These are phyloP conservation scores for Blastobotrys arbuscula DNA, from an alignment of 1,139 yeast species.

Conservation along the genomic window DNA sequence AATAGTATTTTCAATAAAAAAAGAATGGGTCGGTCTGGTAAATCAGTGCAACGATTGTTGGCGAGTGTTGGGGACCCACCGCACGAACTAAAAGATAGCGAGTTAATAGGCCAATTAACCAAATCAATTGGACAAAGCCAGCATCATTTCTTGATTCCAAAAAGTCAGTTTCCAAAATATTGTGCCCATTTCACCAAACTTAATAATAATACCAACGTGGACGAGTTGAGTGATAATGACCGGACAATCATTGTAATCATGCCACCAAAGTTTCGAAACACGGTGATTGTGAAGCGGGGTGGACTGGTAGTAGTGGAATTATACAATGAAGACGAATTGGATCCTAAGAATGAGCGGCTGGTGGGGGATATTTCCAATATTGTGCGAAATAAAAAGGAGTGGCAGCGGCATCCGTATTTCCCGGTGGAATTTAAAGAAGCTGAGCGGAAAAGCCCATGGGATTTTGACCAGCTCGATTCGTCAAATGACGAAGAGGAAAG, in stretches of 20 bases:
- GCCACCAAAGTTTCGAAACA: slow-evolving; percentile 36
- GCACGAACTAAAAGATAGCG: slow-evolving; percentile 25
- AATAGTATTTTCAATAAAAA: no score
- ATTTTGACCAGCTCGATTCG: slow-evolving; percentile 4
- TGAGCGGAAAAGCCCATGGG: slow-evolving; percentile 3
- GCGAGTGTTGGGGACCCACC: slow-evolving; percentile 32
- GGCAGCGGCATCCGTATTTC: slow-evolving; percentile 37
- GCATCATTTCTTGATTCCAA: slow-evolving; percentile 31
- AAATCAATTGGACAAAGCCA: slow-evolving; percentile 32
- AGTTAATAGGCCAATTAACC: slow-evolving; percentile 30
- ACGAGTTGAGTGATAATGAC: slow-evolving; percentile 10
- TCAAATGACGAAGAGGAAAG: slow-evolving; percentile 22
- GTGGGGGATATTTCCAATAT: slow-evolving; percentile 35
- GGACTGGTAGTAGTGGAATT: slow-evolving; percentile 34
- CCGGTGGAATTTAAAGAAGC: slow-evolving; percentile 30
- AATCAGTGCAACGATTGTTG: slow-evolving; percentile 24
- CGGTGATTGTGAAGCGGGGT: slow-evolving; percentile 36
- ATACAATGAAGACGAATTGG: slow-evolving; percentile 22
- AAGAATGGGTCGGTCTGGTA: slow-evolving; percentile 10
- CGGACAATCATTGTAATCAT: slow-evolving; percentile 29
- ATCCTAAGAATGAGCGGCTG: slow-evolving; percentile 21
- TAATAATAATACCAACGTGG: not conserved
- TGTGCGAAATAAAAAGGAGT: slow-evolving; percentile 32
- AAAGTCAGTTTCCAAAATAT: slow-evolving; percentile 20
- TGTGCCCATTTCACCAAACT: slow-evolving; percentile 10